phyloP scores from a whole-genome alignment of 306 rosid species.

The Vigna hirtella region DNA sequence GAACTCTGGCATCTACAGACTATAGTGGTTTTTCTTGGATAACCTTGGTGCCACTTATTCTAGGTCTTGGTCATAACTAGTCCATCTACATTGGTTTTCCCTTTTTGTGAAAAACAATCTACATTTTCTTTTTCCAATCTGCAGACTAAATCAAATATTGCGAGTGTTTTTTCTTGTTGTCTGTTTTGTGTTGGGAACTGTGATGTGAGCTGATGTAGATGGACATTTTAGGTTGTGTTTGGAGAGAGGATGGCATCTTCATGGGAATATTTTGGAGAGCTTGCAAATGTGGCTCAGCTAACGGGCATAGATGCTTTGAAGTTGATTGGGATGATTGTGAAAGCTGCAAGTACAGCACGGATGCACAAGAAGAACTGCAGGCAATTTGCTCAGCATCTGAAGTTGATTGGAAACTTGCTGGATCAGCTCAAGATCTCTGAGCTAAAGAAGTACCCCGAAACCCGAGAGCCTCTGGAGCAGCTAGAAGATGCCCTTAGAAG shows the following conservation, averaged over 20 bases:
- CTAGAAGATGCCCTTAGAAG: constrained; percentile 96
- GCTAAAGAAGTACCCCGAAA: constrained; percentile 88
- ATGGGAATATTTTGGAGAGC: constrained; percentile 85
- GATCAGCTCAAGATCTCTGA: constrained; percentile 98
- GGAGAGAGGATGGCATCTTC: constrained; percentile 65
- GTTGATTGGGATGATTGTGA: constrained; percentile 85
- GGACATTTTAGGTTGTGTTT: constrained; percentile 44
- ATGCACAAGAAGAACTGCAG: constrained; percentile 97
- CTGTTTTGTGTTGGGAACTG: constrained; percentile 13
- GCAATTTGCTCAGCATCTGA: constrained; percentile 90
- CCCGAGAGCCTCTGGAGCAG: constrained; percentile 95
- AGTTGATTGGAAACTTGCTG: constrained; percentile 88
- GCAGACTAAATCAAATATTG: background rate
- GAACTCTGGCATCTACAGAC: background rate
- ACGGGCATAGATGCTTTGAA: constrained; percentile 87
- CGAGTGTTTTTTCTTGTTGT: background rate
- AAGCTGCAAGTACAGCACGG: constrained; percentile 88
- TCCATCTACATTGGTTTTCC: background rate
- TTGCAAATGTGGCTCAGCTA: constrained; percentile 90
- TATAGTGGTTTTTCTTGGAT: background rate
- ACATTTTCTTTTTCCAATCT: background rate
- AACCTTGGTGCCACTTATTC: too few species aligned
- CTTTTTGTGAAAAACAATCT: background rate
- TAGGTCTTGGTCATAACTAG: too few species aligned
- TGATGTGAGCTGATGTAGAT: constrained; percentile 34